Base-by-base conservation (phyloP, 2,329 filamentous ascomycete genomes). In the Aspergillus tamarii region DNA sequence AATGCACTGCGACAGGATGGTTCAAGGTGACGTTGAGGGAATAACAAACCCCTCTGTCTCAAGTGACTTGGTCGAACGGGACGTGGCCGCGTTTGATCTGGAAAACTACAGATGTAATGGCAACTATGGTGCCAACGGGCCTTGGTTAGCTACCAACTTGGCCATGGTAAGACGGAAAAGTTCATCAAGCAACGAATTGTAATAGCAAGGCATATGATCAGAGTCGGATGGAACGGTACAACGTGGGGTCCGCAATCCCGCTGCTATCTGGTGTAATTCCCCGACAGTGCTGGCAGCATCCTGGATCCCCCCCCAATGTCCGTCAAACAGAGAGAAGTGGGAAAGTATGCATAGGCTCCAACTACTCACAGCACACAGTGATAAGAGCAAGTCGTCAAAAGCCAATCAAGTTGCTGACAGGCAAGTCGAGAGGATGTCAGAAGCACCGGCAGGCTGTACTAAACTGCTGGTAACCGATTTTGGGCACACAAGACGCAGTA, bases 41-140 rank as follows among this genome's bases (percentile, higher is more conserved):
- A 36, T 39, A 19, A 39, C 8, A 21, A 19, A 19, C 10, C 21
- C 52, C 52, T 55, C 52, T 55, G 16, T 55, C 32, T 32, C n/a
- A 54, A 36, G 52, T 54, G 52, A 54, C n/a, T 54, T 54, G 52
- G 52, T 34, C 52, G 52, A 41, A 55, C 21, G 32, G 52, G 36
- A 55, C 52, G 52, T 55, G 52, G 52, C 52, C 52, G 52, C 52
- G 52, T 55, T 55, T 55, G 52, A 41, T n/a, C 32, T 55, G 52
- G 52, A 26, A 39, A 36, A 55, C 52, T 55, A 55, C 52, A 55
- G 52, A 55, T 55, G 52, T 32, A 34, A 32, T 54, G 52, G 30
- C 52, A 54, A 54, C 52, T 54, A 36, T 36, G 52, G 52, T 39
- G 52, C 52, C 52, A 55, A 55, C 32, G 23, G 32, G 52, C n/a